Evolutionary conservation across 2,329 filamentous ascomycete species (phyloP).

Genomic region (Arthrobotrys conoides): DNA sequence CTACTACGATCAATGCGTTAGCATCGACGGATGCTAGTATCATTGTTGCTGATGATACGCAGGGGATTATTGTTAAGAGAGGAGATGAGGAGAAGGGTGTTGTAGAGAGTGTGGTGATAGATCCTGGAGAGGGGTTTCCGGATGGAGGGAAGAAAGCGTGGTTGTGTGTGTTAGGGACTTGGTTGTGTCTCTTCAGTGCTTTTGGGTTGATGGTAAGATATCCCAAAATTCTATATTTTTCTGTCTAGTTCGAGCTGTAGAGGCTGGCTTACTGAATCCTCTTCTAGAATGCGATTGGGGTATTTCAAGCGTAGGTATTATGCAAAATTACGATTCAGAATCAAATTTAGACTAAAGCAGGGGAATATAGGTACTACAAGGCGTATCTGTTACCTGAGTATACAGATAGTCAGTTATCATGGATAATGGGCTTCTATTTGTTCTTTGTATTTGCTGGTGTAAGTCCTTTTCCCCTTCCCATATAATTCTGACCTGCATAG

Average conservation of each 20-base stretch:
- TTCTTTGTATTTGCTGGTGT: constrained; percentile 58
- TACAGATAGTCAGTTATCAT: constrained; percentile 57
- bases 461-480: neutral
- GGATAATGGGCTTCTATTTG: constrained; percentile 55
- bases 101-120: constrained; percentile 1
- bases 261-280: neutral
- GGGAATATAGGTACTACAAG: constrained; percentile 52
- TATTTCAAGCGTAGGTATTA: constrained; percentile 54
- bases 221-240: too few species aligned
- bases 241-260: too few species aligned
- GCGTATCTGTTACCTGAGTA: constrained; percentile 55
- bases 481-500: neutral
- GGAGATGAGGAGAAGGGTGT: constrained; percentile 27
- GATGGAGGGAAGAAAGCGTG: constrained; percentile 54
- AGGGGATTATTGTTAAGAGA: constrained; percentile 18
- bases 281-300: constrained; percentile 53
- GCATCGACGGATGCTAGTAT: constrained; percentile 48
- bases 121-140: constrained; percentile 47
- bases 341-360: neutral
- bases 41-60: constrained; percentile 37
- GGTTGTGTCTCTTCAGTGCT: constrained; percentile 55
- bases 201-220: constrained; percentile 55
- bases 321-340: neutral
- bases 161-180: constrained; percentile 55
- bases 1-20: constrained; percentile 42